These are phyloP conservation scores for Rhodotorula glutinis DNA, from an alignment of 1,284 basidiomycete genomes.

Conservation along the genomic window DNA sequence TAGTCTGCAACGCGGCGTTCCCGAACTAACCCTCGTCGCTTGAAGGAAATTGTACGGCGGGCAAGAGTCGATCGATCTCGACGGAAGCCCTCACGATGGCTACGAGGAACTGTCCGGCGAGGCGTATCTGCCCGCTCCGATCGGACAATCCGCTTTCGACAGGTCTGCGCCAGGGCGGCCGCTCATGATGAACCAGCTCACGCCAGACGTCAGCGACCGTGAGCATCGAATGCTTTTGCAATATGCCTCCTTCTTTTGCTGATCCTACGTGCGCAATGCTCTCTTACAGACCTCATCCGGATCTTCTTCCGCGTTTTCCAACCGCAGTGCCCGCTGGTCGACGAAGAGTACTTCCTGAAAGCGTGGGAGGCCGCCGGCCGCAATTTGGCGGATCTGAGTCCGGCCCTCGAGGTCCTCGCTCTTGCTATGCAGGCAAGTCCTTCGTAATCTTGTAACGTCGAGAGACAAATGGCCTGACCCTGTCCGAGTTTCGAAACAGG, in stretches of 20 bases:
- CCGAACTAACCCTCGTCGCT: neutral
- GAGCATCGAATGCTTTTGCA: neutral
- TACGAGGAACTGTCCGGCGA: neutral
- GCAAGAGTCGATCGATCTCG: neutral
- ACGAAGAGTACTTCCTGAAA: conserved; percentile 16
- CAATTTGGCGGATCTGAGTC: conserved; percentile 9
- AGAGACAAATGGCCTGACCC: neutral
- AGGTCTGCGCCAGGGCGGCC: neutral
- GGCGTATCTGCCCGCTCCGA: neutral
- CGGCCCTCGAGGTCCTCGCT: conserved; percentile 30
- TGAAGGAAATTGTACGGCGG: conserved; percentile 19
- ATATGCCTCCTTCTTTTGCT: neutral
- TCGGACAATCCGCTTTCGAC: neutral
- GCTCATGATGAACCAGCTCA: neutral
- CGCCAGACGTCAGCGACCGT: conserved; percentile 9
- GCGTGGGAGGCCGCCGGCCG: conserved; percentile 23
- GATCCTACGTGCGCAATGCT: too few species aligned
- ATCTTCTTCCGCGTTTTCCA: conserved; percentile 24
- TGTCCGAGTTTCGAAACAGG: conserved; percentile 8
- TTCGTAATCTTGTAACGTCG: too few species aligned
- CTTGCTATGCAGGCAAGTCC: conserved; percentile 23
- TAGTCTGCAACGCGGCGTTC: too few species aligned
- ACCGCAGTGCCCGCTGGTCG: conserved; percentile 30
- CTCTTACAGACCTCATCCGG: conserved; percentile 22
- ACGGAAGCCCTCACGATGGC: neutral